Evolutionary conservation across 805 yeast genomes (phyloP), one percentile per base, ranked within the genome.

Genomic region (Ogataea sp.): DNA sequence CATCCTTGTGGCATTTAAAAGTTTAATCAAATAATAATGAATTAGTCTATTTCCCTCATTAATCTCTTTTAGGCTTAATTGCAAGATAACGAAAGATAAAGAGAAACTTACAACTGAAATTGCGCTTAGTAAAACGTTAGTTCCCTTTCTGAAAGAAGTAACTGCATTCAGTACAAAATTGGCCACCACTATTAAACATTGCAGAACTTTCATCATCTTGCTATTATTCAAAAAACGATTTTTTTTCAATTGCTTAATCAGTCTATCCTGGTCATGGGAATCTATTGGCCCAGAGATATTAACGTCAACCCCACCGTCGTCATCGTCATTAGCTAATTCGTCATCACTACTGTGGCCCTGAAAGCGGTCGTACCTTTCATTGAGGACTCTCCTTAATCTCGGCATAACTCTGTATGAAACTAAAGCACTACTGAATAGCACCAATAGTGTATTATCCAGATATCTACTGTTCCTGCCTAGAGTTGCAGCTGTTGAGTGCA

Each of bases 371-470:
- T 56, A 56, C 36, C 53, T 58, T 3, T 48, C 38, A n/a, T 46
- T 47, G 20, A 50, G 39, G 2, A 56, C 48, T 33, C 46, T 47
- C 25, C 61, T 48, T 20, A 59, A 42, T 13, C 64, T 45, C 17
- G 64, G 61, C 62, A 57, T 58, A 7, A 20, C 15, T 8, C 11
- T n/a, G n/a, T n/a, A n/a, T n/a, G n/a, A n/a, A n/a, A n/a, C n/a
- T n/a, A n/a, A n/a, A n/a, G n/a, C n/a, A n/a, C n/a, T n/a, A n/a
- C n/a, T n/a, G n/a, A n/a, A n/a, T n/a, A n/a, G n/a, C n/a, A n/a
- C n/a, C n/a, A n/a, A n/a, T n/a, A n/a, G n/a, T n/a, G n/a, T n/a
- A n/a, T n/a, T n/a, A n/a, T n/a, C n/a, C n/a, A n/a, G n/a, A n/a
- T n/a, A n/a, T n/a, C n/a, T n/a, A n/a, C n/a, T n/a, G n/a, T n/a